These are phyloP conservation scores for Malus domestica DNA, from an alignment of 306 rosid genomes.

Conservation along the genomic window ASM211411v1 NC_041790.1:31442001-31442500, in stretches of 20 bases:
- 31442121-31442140: no score
- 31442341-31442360: constrained; percentile 1
- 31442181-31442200: not conserved
- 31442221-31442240: constrained; percentile 18
- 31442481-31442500: constrained; percentile 17
- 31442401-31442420: not conserved
- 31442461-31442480: not conserved
- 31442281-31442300: constrained; percentile 3
- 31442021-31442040: constrained; percentile 5
- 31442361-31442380: not conserved
- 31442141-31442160: no score
- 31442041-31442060: not conserved
- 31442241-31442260: constrained; percentile 16
- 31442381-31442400: not conserved
- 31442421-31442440: constrained; percentile 14
- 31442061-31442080: no score
- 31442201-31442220: not conserved
- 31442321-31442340: constrained; percentile 6
- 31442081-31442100: no score
- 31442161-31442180: no score
- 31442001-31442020: not conserved
- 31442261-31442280: constrained; percentile 1
- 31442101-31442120: no score
- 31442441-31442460: not conserved
- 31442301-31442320: constrained; percentile 11